Evolutionary conservation across 2,329 filamentous ascomycete genomes (phyloP).

Genomic region (Fusarium staphyleae): DNA sequence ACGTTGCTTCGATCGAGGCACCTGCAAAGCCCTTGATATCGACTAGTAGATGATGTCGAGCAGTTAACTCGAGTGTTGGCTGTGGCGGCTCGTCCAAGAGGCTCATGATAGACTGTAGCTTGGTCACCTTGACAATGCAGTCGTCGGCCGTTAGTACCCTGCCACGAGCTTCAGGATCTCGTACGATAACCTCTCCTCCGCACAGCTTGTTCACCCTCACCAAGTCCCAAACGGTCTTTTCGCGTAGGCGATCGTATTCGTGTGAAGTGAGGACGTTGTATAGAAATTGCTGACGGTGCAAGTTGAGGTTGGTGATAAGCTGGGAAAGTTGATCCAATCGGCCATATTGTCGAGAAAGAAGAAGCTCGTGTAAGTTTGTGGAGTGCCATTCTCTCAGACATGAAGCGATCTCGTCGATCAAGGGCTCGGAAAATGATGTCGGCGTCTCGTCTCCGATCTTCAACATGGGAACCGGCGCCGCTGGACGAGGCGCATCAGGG

Average conservation of each 20-base stretch:
- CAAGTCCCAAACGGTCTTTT: constrained; percentile 94
- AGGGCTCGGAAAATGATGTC: constrained; percentile 84
- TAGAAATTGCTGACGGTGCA: constrained; percentile 85
- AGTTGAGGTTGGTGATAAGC: constrained; percentile 82
- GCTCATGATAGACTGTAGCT: constrained; percentile 94
- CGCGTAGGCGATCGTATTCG: constrained; percentile 81
- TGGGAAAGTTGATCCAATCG: constrained; percentile 81
- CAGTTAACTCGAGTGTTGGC: constrained; percentile 69
- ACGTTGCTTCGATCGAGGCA: constrained; percentile 76
- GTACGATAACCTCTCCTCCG: constrained; percentile 91
- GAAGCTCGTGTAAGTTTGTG: constrained; percentile 90
- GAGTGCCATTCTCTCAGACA: constrained; percentile 98
- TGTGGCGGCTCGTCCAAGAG: constrained; percentile 84
- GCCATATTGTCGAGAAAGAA: constrained; percentile 82
- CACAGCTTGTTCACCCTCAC: constrained; percentile 95
- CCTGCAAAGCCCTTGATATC: constrained; percentile 85
- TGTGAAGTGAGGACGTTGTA: constrained; percentile 91
- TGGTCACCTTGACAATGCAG: constrained; percentile 89
- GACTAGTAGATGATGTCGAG: constrained; percentile 82
- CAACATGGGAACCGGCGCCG: constrained; percentile 94
- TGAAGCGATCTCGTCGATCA: constrained; percentile 97
- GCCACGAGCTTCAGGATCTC: constrained; percentile 83
- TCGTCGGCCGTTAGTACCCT: constrained; percentile 90
- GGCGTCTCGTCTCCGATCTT: constrained; percentile 98
- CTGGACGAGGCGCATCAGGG: constrained; percentile 75